phyloP scores from a whole-genome alignment of 805 yeast genomes.

The Starmerella cellae region DNA sequence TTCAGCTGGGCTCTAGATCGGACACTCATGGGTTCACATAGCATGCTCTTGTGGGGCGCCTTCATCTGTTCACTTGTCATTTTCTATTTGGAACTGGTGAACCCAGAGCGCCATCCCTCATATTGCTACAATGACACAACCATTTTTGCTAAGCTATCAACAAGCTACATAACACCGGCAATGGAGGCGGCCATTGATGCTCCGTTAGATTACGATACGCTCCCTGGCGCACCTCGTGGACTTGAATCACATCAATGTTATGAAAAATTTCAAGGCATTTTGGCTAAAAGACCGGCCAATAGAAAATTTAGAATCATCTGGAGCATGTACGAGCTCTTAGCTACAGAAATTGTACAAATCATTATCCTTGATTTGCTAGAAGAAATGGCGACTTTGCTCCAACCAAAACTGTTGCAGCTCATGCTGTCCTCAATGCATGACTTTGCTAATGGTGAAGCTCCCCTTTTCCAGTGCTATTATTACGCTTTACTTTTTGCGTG shows the following conservation, averaged over 20 bases:
- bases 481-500: background rate
- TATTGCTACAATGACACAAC: background rate
- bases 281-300: background rate
- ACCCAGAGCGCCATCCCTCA: background rate
- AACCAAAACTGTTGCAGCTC: background rate
- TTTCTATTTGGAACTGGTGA: background rate
- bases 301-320: background rate
- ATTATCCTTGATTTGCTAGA: background rate
- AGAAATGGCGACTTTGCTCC: background rate
- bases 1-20: constrained; percentile 2
- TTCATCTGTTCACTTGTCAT: background rate
- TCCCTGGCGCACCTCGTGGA: background rate
- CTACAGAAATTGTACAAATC: background rate
- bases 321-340: background rate
- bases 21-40: background rate
- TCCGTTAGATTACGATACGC: background rate
- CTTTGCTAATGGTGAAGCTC: background rate
- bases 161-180: background rate
- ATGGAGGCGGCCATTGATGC: background rate
- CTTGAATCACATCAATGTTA: background rate
- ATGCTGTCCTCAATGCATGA: constrained; percentile 2
- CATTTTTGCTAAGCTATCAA: background rate
- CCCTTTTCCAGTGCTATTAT: background rate
- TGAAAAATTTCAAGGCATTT: background rate
- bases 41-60: background rate